Base-by-base conservation (phyloP, 768 basidiomycete genomes). In the Boletellus ananiceps region DNA sequence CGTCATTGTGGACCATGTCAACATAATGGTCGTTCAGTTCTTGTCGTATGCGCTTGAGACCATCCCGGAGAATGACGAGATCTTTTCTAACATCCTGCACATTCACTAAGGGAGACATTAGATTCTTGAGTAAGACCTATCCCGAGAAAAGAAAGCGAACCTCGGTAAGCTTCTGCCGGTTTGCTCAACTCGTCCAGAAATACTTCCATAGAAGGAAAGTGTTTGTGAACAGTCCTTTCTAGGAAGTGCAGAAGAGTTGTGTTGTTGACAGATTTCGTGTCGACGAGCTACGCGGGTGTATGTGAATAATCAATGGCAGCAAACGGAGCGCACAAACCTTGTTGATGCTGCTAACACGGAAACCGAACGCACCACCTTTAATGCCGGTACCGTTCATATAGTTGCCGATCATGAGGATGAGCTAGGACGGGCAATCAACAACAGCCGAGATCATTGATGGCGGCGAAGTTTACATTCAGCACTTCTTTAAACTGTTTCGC, bases 381-480 rank as follows among this genome's bases (percentile, higher is more conserved):
- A 92, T 79, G 46, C 94, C 93, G 46, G 92, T 87, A 6, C 93
- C 92, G 64, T 99, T 99, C 86, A 98, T 93, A 67, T 93, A 99
- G 66, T 99, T 99, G 37, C 95, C 95, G 57, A 99, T 82, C 58
- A 94, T 77, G 13, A 99, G 83, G 56, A 98, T 96, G 36, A 99
- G 79, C 86, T 86, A 46, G 16, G 38, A 2, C 11, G 5, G 4
- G 36, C 38, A 21, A 41, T 57, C 35, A 60, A 32, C 11, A n/a
- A 33, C 29, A 38, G 14, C 16, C 38, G 25, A 18, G 47, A 40
- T 32, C 25, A 23, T 19, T 35, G 31, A 33, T 0, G 40, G 31
- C n/a, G 61, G 79, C 11, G 51, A 60, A 38, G 43, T 51, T 36
- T 56, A 92, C 92, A 55, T 82, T 93, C 44, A 97, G 79, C 27